These are phyloP conservation scores for Claviceps arundinis DNA, from an alignment of 2,329 filamentous ascomycete species.

Conservation along the genomic window DNA sequence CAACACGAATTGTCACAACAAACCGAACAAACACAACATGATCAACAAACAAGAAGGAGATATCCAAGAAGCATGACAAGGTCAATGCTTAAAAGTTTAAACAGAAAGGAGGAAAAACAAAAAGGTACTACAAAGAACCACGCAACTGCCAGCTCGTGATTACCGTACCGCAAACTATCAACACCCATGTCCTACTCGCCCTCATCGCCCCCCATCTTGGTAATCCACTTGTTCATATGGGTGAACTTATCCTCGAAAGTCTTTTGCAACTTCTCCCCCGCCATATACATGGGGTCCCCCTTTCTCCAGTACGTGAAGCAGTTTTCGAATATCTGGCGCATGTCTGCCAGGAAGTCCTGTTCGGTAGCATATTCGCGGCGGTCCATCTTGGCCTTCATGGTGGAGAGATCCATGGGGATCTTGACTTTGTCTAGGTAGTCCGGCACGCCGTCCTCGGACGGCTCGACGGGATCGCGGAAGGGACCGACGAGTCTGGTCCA, in stretches of 20 bases:
- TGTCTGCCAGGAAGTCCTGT: constrained; percentile 41
- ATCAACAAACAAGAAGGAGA: too few species aligned
- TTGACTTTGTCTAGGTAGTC: constrained; percentile 49
- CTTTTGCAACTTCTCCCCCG: constrained; percentile 45
- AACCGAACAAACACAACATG: too few species aligned
- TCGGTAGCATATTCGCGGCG: constrained; percentile 34
- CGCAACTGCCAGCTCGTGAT: background rate
- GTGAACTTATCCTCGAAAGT: constrained; percentile 45
- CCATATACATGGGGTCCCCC: constrained; percentile 38
- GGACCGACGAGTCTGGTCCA: constrained; percentile 54
- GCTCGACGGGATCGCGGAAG: constrained; percentile 47
- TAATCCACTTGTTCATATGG: constrained; percentile 46
- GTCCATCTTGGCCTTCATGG: constrained; percentile 49
- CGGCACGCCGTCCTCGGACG: constrained; percentile 41
- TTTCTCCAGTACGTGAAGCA: constrained; percentile 51
- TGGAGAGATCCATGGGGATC: constrained; percentile 47
- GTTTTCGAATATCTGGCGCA: constrained; percentile 49
- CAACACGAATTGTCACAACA: too few species aligned
- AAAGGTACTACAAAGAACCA: background rate
- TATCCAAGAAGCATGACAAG: too few species aligned
- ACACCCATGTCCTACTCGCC: constrained; percentile 9
- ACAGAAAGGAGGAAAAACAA: background rate
- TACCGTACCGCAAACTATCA: too few species aligned
- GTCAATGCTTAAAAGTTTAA: too few species aligned
- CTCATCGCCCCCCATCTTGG: constrained; percentile 34